These are phyloP conservation scores for Rheum nobile DNA, from an alignment of 148 eudicot genomes.

Conservation along the genomic window DNA sequence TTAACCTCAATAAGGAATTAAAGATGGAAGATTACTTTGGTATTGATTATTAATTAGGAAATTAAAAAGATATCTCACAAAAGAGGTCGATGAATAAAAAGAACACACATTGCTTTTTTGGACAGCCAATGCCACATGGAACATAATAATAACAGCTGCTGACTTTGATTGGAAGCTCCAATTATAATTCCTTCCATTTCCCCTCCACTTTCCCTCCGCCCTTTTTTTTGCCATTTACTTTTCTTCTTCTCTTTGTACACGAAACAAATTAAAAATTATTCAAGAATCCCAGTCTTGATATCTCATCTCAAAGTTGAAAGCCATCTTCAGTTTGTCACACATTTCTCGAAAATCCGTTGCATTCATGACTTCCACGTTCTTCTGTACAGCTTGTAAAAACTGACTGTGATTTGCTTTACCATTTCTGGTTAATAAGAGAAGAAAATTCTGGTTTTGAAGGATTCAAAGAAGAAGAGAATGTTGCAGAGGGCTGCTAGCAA, in stretches of 20 bases:
- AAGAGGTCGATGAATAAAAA: neutral
- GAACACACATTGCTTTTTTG: neutral
- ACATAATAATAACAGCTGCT: conserved; percentile 1
- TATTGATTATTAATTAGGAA: neutral
- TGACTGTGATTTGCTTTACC: neutral
- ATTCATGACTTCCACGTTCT: conserved; percentile 1
- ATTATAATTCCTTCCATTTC: neutral
- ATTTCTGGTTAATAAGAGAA: neutral
- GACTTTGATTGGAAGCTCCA: neutral
- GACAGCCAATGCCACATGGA: conserved; percentile 7
- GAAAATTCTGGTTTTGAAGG: neutral
- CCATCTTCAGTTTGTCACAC: neutral
- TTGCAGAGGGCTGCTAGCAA: conserved; percentile 37
- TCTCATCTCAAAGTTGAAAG: neutral
- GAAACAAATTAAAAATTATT: neutral
- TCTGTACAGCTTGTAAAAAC: neutral
- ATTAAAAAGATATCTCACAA: neutral
- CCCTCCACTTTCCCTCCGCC: neutral
- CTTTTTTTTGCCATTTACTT: neutral
- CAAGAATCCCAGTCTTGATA: neutral
- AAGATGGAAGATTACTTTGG: neutral
- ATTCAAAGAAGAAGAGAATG: conserved; percentile 14
- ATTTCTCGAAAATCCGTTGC: neutral
- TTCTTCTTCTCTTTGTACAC: neutral
- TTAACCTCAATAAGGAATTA: neutral